Conservation (phyloP, 2,329 filamentous ascomycete species). For the Arachnopeziza araneosa region DNA sequence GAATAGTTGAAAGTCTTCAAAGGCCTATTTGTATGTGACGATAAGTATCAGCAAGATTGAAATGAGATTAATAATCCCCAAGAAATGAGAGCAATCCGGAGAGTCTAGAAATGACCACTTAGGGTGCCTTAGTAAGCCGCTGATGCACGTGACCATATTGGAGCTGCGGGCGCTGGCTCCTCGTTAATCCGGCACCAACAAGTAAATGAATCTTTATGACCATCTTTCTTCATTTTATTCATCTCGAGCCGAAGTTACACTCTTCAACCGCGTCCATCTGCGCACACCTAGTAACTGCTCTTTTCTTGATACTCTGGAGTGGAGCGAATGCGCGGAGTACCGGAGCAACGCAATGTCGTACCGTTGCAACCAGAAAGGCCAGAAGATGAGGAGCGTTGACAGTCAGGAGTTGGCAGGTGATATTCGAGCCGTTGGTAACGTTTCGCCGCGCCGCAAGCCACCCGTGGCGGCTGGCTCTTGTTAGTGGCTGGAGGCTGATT, state of each 20-base stretch:
- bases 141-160: not conserved
- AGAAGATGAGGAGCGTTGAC: not conserved
- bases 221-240: not conserved
- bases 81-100: not conserved
- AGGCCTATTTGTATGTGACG: not conserved
- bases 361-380: not conserved
- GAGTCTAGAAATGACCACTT: not conserved
- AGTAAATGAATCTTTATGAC: not conserved
- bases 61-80: not conserved
- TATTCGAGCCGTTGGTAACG: not conserved
- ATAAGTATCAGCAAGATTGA: not conserved
- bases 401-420: not conserved
- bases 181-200: not conserved
- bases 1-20: not conserved
- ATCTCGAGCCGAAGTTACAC: not conserved
- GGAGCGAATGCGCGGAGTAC: not conserved
- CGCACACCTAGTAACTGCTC: not conserved
- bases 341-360: not conserved
- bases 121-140: not conserved
- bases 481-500: not conserved
- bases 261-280: not conserved
- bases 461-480: not conserved
- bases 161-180: not conserved
- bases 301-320: not conserved
- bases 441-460: not conserved